Evolutionary conservation across 495 filamentous ascomycete species (phyloP), one percentile per base, ranked within the genome.

Genomic region (Aspergillus sparsus): DNA sequence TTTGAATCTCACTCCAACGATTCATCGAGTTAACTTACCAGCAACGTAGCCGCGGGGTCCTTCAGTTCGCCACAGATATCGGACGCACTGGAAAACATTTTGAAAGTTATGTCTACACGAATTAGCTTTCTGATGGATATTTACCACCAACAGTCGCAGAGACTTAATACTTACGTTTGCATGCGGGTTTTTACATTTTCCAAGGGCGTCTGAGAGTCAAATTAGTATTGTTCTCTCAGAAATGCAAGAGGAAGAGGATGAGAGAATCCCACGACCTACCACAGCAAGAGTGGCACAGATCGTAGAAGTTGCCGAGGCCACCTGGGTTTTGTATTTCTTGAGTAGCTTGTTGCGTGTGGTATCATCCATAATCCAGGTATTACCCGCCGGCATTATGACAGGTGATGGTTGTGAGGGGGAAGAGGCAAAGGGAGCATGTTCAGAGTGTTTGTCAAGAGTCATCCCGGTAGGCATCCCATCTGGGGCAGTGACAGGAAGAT

Each of bases 161-260:
- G 18, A 42, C 2, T 27, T 27, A 27, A 27, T 27, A 68, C 77
- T 65, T 58, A 80, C 78, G 78, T 78, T 64, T 80, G 78, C 78
- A 80, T 80, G 10, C 78, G 78, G 35, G 78, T 80, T 63, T 80
- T 80, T 41, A 80, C 63, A 63, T 80, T 80, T 55, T 80, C 78
- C 49, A 80, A 53, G 42, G 78, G 78, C 37, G 77, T 79, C 78
- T 80, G 49, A 44, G 13, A 44, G 15, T 21, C 45, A 18, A 54
- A 49, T 58, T 49, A 60, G 49, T 35, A 49, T 32, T 10, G 36
- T 21, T n/a, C 27, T 42, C 18, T 33, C 15, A n/a, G 13, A 10
- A 49, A 13, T 18, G 31, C 8, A 49, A 11, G 35, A 5, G 42
- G 2, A 50, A n/a, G n/a, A n/a, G n/a, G n/a, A n/a, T n/a, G 16